phyloP scores from a whole-genome alignment of 179 eudicot genomes.

The Vitellaria paradoxa region DNA sequence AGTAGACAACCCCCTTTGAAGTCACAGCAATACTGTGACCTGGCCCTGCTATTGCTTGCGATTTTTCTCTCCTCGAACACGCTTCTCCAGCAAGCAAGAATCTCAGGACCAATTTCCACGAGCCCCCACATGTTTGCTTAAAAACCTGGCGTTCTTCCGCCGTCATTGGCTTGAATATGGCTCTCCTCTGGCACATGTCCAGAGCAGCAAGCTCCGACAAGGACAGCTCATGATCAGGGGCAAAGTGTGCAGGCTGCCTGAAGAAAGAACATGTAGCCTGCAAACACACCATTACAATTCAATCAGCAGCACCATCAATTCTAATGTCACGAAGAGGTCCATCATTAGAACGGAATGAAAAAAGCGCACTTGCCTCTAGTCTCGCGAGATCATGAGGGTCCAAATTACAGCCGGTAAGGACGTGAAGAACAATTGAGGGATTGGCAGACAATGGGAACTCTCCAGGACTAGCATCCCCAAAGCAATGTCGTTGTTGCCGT shows the following conservation, averaged over 20 bases:
- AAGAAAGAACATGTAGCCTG: constrained; percentile 95
- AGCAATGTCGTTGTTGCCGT: constrained; percentile 76
- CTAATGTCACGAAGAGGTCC: constrained; percentile 17
- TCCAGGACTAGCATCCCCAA: constrained; percentile 70
- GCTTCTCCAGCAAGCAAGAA: constrained; percentile 85
- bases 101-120: constrained; percentile 91
- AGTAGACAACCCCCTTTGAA: constrained; percentile 66
- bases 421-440: constrained; percentile 90
- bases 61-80: constrained; percentile 71
- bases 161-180: constrained; percentile 75
- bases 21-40: constrained; percentile 90
- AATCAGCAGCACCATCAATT: constrained; percentile 85
- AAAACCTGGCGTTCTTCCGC: constrained; percentile 41
- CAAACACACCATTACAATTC: constrained; percentile 36
- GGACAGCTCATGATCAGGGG: constrained; percentile 75
- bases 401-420: constrained; percentile 67
- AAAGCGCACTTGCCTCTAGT: constrained; percentile 76
- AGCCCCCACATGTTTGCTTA: constrained; percentile 79
- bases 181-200: constrained; percentile 86
- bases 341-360: not conserved
- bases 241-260: constrained; percentile 78
- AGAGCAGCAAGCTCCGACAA: constrained; percentile 88
- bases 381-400: constrained; percentile 90
- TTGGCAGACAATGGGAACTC: constrained; percentile 90
- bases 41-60: constrained; percentile 93